These are phyloP conservation scores for Liriodendron chinense DNA, from an alignment of 164 flowering plant species.

Conservation along the genomic window DNA sequence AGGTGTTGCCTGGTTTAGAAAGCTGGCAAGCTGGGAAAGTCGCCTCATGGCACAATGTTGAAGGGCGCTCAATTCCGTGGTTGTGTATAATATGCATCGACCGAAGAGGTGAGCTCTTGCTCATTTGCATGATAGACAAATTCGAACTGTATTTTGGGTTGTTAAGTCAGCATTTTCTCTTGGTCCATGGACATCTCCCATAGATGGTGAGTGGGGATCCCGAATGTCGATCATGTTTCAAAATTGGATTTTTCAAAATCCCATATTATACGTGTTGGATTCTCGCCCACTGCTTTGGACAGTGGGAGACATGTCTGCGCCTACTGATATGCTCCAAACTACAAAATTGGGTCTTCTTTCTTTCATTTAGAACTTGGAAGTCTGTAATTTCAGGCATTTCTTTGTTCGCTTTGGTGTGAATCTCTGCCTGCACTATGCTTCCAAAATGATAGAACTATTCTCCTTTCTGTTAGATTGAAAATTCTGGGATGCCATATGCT, in stretches of 20 bases:
- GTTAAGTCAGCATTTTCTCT: not conserved
- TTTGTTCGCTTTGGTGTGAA: not conserved
- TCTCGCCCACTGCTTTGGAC: not conserved
- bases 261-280: not conserved
- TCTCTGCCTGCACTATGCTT: no score
- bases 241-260: not conserved
- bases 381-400: not conserved
- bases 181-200: not conserved
- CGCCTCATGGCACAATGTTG: conserved; percentile 78
- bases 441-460: not conserved
- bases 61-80: conserved; percentile 90
- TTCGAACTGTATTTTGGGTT: not conserved
- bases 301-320: not conserved
- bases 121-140: not conserved
- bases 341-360: not conserved
- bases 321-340: not conserved
- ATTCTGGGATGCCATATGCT: not conserved
- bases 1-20: conserved; percentile 80
- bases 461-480: not conserved
- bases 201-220: not conserved
- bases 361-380: not conserved
- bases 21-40: conserved; percentile 77
- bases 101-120: conserved; percentile 60
- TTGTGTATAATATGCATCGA: conserved; percentile 72
- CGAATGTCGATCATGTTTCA: not conserved